phyloP scores from a whole-genome alignment of 2,329 filamentous ascomycete species.

The Diaporthe capsici region DNA sequence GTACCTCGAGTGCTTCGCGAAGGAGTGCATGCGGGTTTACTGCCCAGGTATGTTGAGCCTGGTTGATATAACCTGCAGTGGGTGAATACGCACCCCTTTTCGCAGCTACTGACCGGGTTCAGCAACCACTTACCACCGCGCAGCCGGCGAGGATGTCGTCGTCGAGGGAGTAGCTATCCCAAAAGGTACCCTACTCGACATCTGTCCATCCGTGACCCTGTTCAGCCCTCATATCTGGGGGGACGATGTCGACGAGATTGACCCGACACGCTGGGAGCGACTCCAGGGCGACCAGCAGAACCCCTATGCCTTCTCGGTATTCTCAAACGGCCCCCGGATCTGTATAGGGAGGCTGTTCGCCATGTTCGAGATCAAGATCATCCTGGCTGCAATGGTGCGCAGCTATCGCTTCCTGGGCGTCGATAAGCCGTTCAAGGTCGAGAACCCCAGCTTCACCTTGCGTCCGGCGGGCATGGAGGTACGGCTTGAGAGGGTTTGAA shows the following conservation, averaged over 20 bases:
- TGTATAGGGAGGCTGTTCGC: slow-evolving; percentile 56
- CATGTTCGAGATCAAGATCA: slow-evolving; percentile 55
- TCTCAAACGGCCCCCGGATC: slow-evolving; percentile 54
- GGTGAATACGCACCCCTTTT: background rate
- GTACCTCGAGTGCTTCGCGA: slow-evolving; percentile 54
- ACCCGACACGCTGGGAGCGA: slow-evolving; percentile 46
- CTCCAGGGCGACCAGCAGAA: slow-evolving; percentile 45
- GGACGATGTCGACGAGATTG: slow-evolving; percentile 44
- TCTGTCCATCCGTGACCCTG: slow-evolving; percentile 43
- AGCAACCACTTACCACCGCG: slow-evolving; percentile 35
- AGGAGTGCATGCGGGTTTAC: slow-evolving; percentile 53
- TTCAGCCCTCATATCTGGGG: slow-evolving; percentile 47
- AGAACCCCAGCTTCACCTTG: slow-evolving; percentile 31
- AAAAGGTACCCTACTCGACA: slow-evolving; percentile 46
- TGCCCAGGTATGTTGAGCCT: slow-evolving; percentile 47
- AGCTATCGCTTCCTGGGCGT: slow-evolving; percentile 49
- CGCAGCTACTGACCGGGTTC: background rate
- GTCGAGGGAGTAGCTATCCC: slow-evolving; percentile 46
- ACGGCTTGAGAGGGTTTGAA: background rate
- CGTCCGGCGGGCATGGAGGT: slow-evolving; percentile 17
- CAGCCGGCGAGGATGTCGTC: slow-evolving; percentile 42
- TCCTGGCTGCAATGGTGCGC: slow-evolving; percentile 51
- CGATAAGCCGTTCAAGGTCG: slow-evolving; percentile 33
- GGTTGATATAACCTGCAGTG: too few species aligned
- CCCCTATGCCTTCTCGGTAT: slow-evolving; percentile 53